Evolutionary conservation across 2,329 filamentous ascomycete genomes (phyloP), one percentile per base, ranked within the genome.

Genomic region (Pleoardoris graminearum): DNA sequence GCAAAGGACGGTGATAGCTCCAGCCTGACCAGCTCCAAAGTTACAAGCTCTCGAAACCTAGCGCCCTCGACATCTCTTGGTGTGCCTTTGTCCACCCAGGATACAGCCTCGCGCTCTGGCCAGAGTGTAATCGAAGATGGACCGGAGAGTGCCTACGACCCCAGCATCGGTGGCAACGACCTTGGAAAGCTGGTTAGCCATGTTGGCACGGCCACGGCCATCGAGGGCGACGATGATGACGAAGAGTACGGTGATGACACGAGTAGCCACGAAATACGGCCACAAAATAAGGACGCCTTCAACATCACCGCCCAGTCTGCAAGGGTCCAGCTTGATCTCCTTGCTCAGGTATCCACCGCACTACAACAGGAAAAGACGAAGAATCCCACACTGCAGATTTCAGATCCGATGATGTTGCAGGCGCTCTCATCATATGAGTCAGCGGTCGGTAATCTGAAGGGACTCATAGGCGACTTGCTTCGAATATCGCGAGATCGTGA

Each of bases 251-350:
- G 85, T 37, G 91, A 96, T 62, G 90, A 90, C 58, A 87, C 84
- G 30, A 96, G 91, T 64, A 88, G 87, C 48, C 87, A 84, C 52
- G 90, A 95, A 57, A 77, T 86, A 29, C 85, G 79, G 27, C 83
- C 87, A 1, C 85, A 86, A 29, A 92, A 85, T 67, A 96, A 96
- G 68, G 94, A 99, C 71, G 92, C 94, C 1, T 92, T 97, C 74
- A 93, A 93, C 70, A 97, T 99, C 66, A 97, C 93, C 3, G 94
- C 94, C 0, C 93, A 97, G 71, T 97, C 94, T 12, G 91, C 91
- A 10, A 93, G 89, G 69, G 76, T 97, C 27, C 94, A 99, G 72
- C 83, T 99, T 4, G 93, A 97, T 67, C 88, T 96, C 36, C 84
- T 99, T 61, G 86, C 88, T 6, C 87, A 90, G 62, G 91, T 99